Percentiles rank a stretch among this genome's conserved stretches.
Evolutionary conservation across 1,284 basidiomycete species (phyloP).

Genomic region (Ustilago xerochloae): DNA sequence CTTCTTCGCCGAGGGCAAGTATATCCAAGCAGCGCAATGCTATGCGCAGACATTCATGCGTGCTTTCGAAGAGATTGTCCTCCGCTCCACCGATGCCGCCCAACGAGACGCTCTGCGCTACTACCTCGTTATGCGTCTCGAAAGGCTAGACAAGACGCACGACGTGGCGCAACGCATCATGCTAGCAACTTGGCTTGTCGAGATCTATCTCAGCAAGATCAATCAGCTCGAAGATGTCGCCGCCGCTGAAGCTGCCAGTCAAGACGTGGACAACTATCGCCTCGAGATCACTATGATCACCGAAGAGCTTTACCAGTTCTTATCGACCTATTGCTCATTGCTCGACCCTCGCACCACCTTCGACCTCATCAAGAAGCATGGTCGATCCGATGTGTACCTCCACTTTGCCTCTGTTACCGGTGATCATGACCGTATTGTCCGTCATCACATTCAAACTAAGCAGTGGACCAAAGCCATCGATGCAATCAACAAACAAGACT

Average conservation of each 20-base stretch:
- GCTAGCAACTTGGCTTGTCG: constrained; percentile 97
- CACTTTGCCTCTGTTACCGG: constrained; percentile 86
- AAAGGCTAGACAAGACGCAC: constrained; percentile 78
- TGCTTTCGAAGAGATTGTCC: constrained; percentile 87
- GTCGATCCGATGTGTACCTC: constrained; percentile 89
- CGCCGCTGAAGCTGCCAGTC: constrained; percentile 80
- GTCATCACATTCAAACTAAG: constrained; percentile 90
- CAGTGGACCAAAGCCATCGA: constrained; percentile 92
- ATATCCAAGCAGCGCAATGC: constrained; percentile 89
- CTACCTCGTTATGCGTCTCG: constrained; percentile 87
- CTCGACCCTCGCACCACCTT: constrained; percentile 87
- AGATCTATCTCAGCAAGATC: constrained; percentile 95
- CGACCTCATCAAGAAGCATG: constrained; percentile 91
- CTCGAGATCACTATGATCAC: constrained; percentile 85
- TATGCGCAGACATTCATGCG: constrained; percentile 80
- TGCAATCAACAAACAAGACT: constrained; percentile 78
- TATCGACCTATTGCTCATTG: constrained; percentile 80
- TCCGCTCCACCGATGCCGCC: constrained; percentile 87
- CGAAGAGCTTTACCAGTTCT: constrained; percentile 90
- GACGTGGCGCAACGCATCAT: constrained; percentile 94
- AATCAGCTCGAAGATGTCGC: constrained; percentile 90
- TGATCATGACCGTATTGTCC: constrained; percentile 86
- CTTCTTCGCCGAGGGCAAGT: constrained; percentile 83
- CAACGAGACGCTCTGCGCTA: constrained; percentile 93
- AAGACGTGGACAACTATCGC: constrained; percentile 85